Base-by-base conservation (phyloP, 164 flowering plant genomes). In the Kingdonia uniflora region DNA sequence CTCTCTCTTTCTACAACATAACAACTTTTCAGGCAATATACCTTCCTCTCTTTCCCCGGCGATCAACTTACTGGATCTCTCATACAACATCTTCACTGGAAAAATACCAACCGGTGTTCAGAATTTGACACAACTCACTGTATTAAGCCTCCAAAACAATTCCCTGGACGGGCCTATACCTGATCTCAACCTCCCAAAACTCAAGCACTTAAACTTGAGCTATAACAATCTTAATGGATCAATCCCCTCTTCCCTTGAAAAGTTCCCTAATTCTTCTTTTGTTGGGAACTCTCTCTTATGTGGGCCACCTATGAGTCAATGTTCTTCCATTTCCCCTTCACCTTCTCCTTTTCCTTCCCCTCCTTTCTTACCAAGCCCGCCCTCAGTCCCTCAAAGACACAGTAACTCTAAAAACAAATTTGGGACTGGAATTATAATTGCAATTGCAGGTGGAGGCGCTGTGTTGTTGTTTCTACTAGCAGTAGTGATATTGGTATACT, bases 21-120 rank as follows among this genome's bases (percentile, higher is more conserved):
- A 92, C 67, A 76, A 75, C 64, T 72, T 92, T 26, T 82, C 96
- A 14, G 96, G 98, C 23, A 55, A 61, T 17, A 58, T 92, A 55
- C 96, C 95, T 17, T 38, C 72, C 16, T 58, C 69, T 22, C 54
- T 85, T 14, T 76, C 95, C 16, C 45, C 66, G 1, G 65, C 65
- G 37, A 79, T 88, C 22, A 67, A 33, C 48, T 49, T 81, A n/a
- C 37, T 92, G 19, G 95, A 92, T 63, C 74, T 92, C 38, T 85
- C 98, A 26, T 81, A 66, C 57, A 91, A 91, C 67, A 71, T 80
- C 51, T 78, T 91, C 40, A 64, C 71, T 0, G 98, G 95, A 2
- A 59, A 58, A 15, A 78, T 92, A 58, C 94, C 98, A 17, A 45
- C 50, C 6, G 47, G 81, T 16, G n/a, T 87, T 39, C 68, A 69